Base-by-base conservation (phyloP, 1,139 yeast species). In the Saccharomyces pastorianus region DNA sequence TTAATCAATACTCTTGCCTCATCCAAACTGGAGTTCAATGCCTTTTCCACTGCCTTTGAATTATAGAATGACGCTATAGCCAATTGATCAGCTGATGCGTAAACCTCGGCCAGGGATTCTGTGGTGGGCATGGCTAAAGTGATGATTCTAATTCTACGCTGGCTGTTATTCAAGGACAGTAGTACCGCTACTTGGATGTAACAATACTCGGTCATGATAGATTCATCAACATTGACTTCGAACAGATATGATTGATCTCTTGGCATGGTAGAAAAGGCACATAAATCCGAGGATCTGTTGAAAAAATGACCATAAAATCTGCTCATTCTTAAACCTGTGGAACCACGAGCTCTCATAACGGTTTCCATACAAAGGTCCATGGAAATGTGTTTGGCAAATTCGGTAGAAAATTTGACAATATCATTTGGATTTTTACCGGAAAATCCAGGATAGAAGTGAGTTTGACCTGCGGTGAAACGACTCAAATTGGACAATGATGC, bases 361-460 rank as follows among this genome's bases (percentile, higher is more conserved):
- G 97, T 96, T 73, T 93, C 99, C 66, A 88, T 76, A 7, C 91
- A 88, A 65, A 90, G 78, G 67, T 93, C 99, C 85, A 86, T 88
- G 5, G 96, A 82, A 63, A 93, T 76, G 66, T 90, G 96, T 69
- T 88, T 90, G 55, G 93, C 82, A 55, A 93, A 80, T 76, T 93
- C 99, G 66, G 84, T 87, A 4, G 95, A 83, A 61, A 91, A 81
- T 72, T 93, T 95, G 58, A 85, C 80, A 46, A 88, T 95, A 70
- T 91, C 98, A 68, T 88, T 91, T 51, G 81, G 76, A 60, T 85
- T 84, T 50, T 81, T 77, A 53, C 96, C 95, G 56, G 85, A 79
- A 95, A 97, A 95, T 14, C 96, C 95, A 26, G 98, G 97, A 70
- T 93, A 93, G 74, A 85, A 91, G 71, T 88, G 96, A 4, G 97